A percentile compares a stretch with the other conserved stretches of the same genome.
Conservation (phyloP, 2,329 filamentous ascomycete species). For the Beauveria pseudobassiana region DNA sequence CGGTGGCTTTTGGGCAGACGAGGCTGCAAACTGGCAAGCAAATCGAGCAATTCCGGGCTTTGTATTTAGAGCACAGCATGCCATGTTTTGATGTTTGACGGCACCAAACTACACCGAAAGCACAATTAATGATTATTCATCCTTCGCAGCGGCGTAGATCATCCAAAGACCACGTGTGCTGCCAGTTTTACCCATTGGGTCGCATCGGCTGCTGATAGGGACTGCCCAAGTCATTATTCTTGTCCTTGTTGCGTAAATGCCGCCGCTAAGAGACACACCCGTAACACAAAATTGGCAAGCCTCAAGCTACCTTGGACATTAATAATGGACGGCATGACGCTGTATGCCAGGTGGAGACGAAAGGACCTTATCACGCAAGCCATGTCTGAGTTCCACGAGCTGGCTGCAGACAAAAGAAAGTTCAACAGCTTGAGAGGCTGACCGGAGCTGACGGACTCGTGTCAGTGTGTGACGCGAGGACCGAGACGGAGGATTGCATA, state of each 20-base stretch:
- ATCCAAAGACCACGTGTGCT: background rate
- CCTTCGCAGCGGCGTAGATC: background rate
- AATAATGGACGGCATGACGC: background rate
- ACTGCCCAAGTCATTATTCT: background rate
- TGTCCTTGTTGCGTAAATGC: background rate
- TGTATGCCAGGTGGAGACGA: background rate
- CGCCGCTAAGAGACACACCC: background rate
- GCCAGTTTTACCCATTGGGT: background rate
- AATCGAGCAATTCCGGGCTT: too few relatives aligned
- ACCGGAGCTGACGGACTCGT: background rate
- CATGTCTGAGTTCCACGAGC: conserved; percentile 10
- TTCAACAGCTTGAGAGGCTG: background rate
- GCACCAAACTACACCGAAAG: background rate
- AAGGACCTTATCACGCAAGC: background rate
- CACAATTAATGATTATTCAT: background rate
- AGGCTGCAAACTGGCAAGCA: too few relatives aligned
- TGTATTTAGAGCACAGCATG: too few relatives aligned
- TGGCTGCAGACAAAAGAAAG: background rate
- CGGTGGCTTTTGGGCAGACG: too few relatives aligned
- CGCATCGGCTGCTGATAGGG: background rate
- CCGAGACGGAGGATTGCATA: background rate
- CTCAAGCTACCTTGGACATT: background rate
- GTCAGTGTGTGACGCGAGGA: background rate
- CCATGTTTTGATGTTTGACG: background rate
- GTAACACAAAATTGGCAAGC: background rate